Percentiles rank a stretch among this genome's conserved stretches.
These are phyloP conservation scores for Bidens hawaiensis DNA, from an alignment of 140 eudicot genomes.

Conservation along the genomic window DNA sequence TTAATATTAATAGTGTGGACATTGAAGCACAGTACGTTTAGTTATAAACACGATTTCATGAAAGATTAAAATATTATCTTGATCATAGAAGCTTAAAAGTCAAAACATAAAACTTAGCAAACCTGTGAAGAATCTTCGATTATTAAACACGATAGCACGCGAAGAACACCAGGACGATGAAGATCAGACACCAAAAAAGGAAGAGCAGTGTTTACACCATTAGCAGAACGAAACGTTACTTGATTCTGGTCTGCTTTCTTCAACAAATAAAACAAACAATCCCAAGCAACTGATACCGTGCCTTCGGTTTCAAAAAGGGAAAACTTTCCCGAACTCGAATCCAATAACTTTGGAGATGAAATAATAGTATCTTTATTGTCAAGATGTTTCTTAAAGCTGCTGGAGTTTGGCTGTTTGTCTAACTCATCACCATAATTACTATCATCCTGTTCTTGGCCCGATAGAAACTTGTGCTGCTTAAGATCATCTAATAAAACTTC, in stretches of 20 bases:
- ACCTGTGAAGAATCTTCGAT: slow-evolving; percentile 91
- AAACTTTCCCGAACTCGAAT: slow-evolving; percentile 72
- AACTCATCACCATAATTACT: slow-evolving; percentile 35
- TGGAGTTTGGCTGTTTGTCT: slow-evolving; percentile 63
- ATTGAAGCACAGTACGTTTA: not conserved
- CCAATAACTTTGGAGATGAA: slow-evolving; percentile 83
- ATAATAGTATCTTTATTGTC: slow-evolving; percentile 77
- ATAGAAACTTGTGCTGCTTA: slow-evolving; percentile 70
- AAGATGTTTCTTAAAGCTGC: slow-evolving; percentile 77
- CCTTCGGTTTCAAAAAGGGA: slow-evolving; percentile 79
- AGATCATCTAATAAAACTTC: slow-evolving; percentile 92
- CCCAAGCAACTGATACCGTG: slow-evolving; percentile 79
- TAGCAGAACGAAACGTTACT: slow-evolving; percentile 80
- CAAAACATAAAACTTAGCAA: not conserved
- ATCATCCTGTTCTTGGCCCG: slow-evolving; percentile 54
- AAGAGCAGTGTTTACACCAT: slow-evolving; percentile 70
- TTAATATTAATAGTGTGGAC: not conserved
- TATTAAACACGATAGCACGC: slow-evolving; percentile 85
- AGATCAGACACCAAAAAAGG: slow-evolving; percentile 79
- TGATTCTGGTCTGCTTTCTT: slow-evolving; percentile 96
- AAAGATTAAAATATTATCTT: not conserved
- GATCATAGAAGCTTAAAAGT: not conserved
- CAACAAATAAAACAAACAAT: slow-evolving; percentile 76
- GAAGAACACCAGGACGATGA: slow-evolving; percentile 91
- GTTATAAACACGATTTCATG: not conserved